Evolutionary conservation across 2,329 filamentous ascomycete species (phyloP), one percentile per base, ranked within the genome.

Genomic region (Phyllosticta ampelicida): DNA sequence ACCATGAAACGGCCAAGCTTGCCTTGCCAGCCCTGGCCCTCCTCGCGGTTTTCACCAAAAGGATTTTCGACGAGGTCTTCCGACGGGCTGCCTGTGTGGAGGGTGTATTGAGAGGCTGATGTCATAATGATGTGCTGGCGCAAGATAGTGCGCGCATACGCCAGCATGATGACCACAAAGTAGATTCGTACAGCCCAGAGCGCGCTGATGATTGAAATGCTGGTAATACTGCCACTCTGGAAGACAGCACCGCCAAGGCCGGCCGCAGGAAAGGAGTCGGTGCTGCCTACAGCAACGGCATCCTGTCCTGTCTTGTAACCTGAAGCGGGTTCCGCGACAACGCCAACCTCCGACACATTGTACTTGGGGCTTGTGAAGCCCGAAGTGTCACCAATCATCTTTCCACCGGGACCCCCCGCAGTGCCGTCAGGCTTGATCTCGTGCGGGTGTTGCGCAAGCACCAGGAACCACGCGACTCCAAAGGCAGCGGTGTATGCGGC

Each of bases 391-490:
- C 78, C 79, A 61, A 87, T 85, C 53, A 73, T 83, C 63, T 73
- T 75, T 23, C 76, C 75, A 18, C 83, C 82, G 10, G 75, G 74
- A 3, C 51, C 51, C 11, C 48, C 55, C 2, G 78, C 75, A 4
- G 70, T 71, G 11, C 73, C 71, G 36, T 44, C 36, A 9, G 72
- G 70, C 13, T 62, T 62, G 58, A 55, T 60, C 65, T 74, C 72
- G 57, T 78, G 74, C 55, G 81, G 75, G 66, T 82, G 77, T 61
- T 80, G 77, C 36, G 79, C 83, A 52, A 89, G 77, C n/a, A 86
- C 81, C 60, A 92, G 77, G 73, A 95, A 96, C 91, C 91, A 96
- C 54, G 86, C 84, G 58, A 90, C 76, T 48, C 87, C 89, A 68
- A 96, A 96, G 9, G 86, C 81, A 51, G 83, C 80, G 0, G 91